Base-by-base conservation (phyloP, 805 yeast species). In the Yamadazyma phyllophila region DNA sequence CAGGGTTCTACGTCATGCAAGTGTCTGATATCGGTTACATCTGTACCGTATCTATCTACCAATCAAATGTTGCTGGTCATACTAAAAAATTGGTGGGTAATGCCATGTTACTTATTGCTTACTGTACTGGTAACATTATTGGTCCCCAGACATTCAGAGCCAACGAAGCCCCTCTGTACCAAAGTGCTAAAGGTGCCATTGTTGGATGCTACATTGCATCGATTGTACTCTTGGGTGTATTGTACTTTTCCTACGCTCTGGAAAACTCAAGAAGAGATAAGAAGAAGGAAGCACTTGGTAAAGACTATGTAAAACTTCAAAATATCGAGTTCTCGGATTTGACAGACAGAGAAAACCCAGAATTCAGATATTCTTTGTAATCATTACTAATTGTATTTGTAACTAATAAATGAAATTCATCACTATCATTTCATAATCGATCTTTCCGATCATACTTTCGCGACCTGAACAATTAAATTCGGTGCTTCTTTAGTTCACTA, bases 61-160 rank as follows among this genome's bases (percentile, higher is more conserved):
- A 79, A 16, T 65, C 78, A 6, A 78, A 78, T 51, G 68, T 72
- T 36, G 80, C 79, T 5, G 86, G 86, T 3, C 76, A 74, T 54
- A 78, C 85, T 7, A 81, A 80, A 64, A 79, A 78, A 57, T 59
- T 70, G 37, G 65, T 74, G 2, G 71, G 66, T 1, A 77, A 69
- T 55, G 74, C 79, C 1, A 49, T 73, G 16, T 60, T 65, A 48
- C 65, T 80, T 34, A 56, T 79, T 43, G 77, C 74, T 4, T 78
- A 71, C 60, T 74, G 80, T 56, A 72, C 67, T 13, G 84, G 84
- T 20, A 80, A 78, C 54, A 59, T 76, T 36, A 62, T 73, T 43
- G 84, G 84, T 3, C 83, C 84, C 0, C 81, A 77, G 50, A 65
- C 79, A 4, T 77, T 77, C 54, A 57, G 62, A 36, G 60, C 62